phyloP scores from a whole-genome alignment of 2,329 filamentous ascomycete genomes.

The Bipolaris oryzae region DNA sequence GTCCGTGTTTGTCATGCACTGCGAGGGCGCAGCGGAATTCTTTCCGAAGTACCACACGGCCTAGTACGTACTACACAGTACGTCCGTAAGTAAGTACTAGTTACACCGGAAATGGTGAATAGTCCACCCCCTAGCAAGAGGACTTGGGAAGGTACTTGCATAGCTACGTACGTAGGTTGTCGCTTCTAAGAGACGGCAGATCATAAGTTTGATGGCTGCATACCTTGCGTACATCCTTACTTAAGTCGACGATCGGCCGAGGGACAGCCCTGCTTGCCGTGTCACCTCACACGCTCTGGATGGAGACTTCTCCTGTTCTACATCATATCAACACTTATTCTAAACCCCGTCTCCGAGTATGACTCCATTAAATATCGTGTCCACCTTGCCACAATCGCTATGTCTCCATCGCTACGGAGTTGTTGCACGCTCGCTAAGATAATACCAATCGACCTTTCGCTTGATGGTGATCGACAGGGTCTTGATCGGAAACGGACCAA shows the following conservation, averaged over 20 bases:
- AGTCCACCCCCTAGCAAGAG: no score
- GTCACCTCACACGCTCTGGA: neutral
- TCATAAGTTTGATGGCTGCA: neutral
- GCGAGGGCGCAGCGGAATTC: neutral
- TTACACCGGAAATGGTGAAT: neutral
- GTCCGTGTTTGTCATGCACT: neutral
- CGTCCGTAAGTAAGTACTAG: neutral
- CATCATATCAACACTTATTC: neutral
- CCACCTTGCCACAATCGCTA: neutral
- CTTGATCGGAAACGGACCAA: neutral
- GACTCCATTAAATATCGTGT: neutral
- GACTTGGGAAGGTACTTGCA: no score
- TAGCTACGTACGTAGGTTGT: no score
- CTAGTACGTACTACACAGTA: neutral
- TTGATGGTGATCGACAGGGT: slow-evolving; percentile 9
- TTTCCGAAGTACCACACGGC: neutral
- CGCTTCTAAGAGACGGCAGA: no score
- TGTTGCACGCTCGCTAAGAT: no score
- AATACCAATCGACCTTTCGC: neutral
- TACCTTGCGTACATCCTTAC: neutral
- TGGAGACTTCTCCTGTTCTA: neutral
- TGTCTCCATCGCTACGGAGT: no score
- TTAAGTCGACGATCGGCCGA: no score
- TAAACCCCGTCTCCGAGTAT: neutral
- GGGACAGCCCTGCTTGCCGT: neutral